Percentiles rank a stretch among this genome's conserved stretches.
Evolutionary conservation across 2,329 filamentous ascomycete genomes (phyloP).

Genomic region (Zymoseptoria passerinii): DNA sequence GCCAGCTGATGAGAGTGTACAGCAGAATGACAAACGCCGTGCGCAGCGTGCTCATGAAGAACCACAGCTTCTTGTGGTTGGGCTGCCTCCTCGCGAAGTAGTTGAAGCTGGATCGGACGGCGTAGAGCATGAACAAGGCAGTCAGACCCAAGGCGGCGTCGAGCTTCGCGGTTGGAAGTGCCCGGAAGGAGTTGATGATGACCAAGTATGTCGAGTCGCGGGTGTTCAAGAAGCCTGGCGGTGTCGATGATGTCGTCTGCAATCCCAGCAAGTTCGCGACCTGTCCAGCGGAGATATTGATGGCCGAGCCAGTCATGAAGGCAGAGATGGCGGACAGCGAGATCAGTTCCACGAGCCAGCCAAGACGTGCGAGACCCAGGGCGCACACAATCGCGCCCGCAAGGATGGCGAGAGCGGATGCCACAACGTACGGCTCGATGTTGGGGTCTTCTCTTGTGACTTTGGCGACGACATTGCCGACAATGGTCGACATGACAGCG

Average conservation of each 20-base stretch:
- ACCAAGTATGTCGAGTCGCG: constrained; percentile 72
- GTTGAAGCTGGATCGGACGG: constrained; percentile 60
- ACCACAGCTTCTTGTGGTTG: constrained; percentile 62
- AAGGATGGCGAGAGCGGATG: constrained; percentile 69
- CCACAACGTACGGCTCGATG: constrained; percentile 57
- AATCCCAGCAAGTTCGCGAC: constrained; percentile 76
- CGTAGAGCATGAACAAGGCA: constrained; percentile 67
- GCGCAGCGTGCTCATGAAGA: constrained; percentile 84
- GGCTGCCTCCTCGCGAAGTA: constrained; percentile 62
- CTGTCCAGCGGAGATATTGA: constrained; percentile 81
- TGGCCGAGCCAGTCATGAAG: constrained; percentile 93
- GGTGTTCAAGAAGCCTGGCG: constrained; percentile 52
- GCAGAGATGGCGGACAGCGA: constrained; percentile 82
- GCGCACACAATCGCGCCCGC: constrained; percentile 67
- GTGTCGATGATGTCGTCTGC: constrained; percentile 27
- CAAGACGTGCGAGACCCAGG: constrained; percentile 69
- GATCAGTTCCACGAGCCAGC: constrained; percentile 90
- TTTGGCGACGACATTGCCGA: constrained; percentile 68
- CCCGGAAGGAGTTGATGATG: constrained; percentile 72
- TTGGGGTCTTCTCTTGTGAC: constrained; percentile 51
- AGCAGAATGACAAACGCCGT: constrained; percentile 86
- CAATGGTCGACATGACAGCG: constrained; percentile 87
- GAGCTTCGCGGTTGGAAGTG: constrained; percentile 57
- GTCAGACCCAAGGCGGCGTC: constrained; percentile 86
- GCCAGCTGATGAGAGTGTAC: constrained; percentile 84